Percentiles rank a stretch among this genome's conserved stretches.
These are phyloP conservation scores for Musa schizocarpa DNA, from an alignment of 176 grass and related monocot species.

Conservation along the genomic window DNA sequence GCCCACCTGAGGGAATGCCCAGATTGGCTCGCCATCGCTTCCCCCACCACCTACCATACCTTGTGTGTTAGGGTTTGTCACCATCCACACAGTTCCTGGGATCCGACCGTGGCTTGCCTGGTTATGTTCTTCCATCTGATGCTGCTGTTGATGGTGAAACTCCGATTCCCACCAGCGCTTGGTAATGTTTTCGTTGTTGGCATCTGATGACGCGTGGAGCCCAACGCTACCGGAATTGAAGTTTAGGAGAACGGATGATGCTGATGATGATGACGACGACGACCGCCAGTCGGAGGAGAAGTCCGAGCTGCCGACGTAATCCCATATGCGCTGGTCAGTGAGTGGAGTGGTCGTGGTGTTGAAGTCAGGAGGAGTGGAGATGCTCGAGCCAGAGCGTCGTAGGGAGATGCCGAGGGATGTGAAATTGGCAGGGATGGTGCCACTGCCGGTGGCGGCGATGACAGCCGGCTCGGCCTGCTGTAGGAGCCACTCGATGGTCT, in stretches of 20 bases:
- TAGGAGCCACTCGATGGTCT: constrained; percentile 98
- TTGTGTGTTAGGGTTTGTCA: constrained; percentile 63
- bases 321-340: constrained; percentile 45
- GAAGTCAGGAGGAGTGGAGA: constrained; percentile 52
- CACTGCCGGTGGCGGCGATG: constrained; percentile 89
- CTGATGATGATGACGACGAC: constrained; percentile 50
- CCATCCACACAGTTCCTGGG: constrained; percentile 79
- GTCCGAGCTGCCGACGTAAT: constrained; percentile 41
- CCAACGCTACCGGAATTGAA: constrained; percentile 79
- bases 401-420: constrained; percentile 93
- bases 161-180: constrained; percentile 80
- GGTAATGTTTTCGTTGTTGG: constrained; percentile 33
- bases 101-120: constrained; percentile 46
- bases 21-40: constrained; percentile 54
- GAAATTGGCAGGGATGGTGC: constrained; percentile 96
- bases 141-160: constrained; percentile 54
- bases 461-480: constrained; percentile 95
- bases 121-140: constrained; percentile 74
- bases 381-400: constrained; percentile 74
- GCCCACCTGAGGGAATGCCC: constrained; percentile 74
- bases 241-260: constrained; percentile 61
- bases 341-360: constrained; percentile 25
- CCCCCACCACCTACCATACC: constrained; percentile 22
- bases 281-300: constrained; percentile 40
- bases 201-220: constrained; percentile 44